Percentiles rank a stretch among this genome's conserved stretches.
Evolutionary conservation across 2,329 filamentous ascomycete genomes (phyloP).

Genomic region (Thermoascus crustaceus): DNA sequence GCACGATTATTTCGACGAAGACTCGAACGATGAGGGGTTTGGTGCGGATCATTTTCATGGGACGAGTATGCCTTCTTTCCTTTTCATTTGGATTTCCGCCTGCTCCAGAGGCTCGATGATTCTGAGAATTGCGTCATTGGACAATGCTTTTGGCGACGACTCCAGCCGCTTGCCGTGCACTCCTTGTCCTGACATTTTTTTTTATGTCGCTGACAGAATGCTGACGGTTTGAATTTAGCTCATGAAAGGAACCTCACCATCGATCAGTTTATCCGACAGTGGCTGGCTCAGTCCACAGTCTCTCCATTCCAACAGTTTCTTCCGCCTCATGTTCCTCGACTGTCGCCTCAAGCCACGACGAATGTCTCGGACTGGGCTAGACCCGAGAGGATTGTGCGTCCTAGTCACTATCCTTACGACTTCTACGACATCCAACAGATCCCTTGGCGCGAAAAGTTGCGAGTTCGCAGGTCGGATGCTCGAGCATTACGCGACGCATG

Average conservation of each 20-base stretch:
- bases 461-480: constrained; percentile 29
- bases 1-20: neutral
- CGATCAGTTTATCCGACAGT: constrained; percentile 36
- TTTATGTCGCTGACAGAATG: neutral
- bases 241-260: constrained; percentile 35
- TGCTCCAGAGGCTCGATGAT: too few species aligned
- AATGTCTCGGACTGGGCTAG: constrained; percentile 28
- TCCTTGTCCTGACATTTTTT: too few species aligned
- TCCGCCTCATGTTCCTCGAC: constrained; percentile 10
- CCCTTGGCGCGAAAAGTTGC: constrained; percentile 30
- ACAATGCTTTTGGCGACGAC: too few species aligned
- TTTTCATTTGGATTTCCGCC: too few species aligned
- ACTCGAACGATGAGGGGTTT: too few species aligned
- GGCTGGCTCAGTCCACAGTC: constrained; percentile 25
- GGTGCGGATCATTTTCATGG: too few species aligned
- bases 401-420: constrained; percentile 17
- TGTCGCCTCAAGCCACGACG: constrained; percentile 23
- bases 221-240: constrained; percentile 14
- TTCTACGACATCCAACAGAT: constrained; percentile 36
- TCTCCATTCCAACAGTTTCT: constrained; percentile 13
- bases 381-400: constrained; percentile 25
- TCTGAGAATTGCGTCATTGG: too few species aligned
- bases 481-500: constrained; percentile 31
- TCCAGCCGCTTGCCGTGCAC: too few species aligned
- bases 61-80: too few species aligned